Base-by-base conservation (phyloP, 202 grass and related monocot species). In the Schoenoplectus tabernaemontani region DNA sequence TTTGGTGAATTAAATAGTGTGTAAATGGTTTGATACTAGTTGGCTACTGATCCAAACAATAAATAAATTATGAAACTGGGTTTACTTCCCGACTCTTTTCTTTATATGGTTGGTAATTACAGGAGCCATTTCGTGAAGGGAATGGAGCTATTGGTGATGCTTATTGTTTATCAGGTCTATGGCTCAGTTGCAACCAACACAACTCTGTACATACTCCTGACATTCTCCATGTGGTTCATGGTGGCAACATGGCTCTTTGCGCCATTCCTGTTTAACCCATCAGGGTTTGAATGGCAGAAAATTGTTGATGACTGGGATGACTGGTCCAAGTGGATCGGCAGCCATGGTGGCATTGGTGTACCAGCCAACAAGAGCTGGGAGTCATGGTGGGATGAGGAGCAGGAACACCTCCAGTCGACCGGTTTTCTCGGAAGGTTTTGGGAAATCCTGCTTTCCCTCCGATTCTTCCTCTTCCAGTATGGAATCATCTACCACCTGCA, bases 331-430 rank as follows among this genome's bases (percentile, higher is more conserved):
- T 97, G 91, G 91, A 97, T 93, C 24, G 89, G 72, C 68, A 90
- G 89, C 34, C 82, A 82, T 42, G 94, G 94, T 41, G 94, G 89
- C 23, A 93, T 97, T 59, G 94, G 94, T 77, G 94, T 97, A 70
- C 91, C 94, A 28, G 82, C 94, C 37, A 94, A 89, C 85, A 97
- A 97, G 79, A 92, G 91, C 60, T 97, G 94, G 94, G 91, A 97
- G 30, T 93, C 91, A 2, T 97, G 94, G 94, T 97, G 91, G 94
- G 91, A 92, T 43, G 94, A 97, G 84, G 91, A 97, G 51, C 94
- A 92, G 58, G 94, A 97, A 16, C 94, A 97, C 80, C 76, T 97
- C 60, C 91, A 78, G 63, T 94, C 87, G 17, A 92, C 94, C 2
- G 94, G 91, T 7, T 58, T 90, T 53, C 26, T 94, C 5, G 91